A percentile compares a stretch with the other conserved stretches of the same genome.
Evolutionary conservation across 805 yeast genomes (phyloP).

Genomic region (Suhomyces xylopsoci): DNA sequence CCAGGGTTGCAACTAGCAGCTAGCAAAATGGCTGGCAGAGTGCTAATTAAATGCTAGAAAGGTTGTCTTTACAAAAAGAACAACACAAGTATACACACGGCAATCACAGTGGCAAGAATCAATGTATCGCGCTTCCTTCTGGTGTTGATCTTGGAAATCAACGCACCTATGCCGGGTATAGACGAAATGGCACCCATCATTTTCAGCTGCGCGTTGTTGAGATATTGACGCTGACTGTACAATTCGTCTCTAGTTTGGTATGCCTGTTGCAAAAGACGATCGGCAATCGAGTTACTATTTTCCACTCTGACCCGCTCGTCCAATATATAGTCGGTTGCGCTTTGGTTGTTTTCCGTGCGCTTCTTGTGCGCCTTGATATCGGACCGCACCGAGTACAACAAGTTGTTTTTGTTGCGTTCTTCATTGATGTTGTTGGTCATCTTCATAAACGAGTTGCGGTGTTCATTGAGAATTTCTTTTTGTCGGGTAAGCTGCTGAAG

Average conservation of each 20-base stretch:
- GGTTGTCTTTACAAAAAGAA: conserved; percentile 21
- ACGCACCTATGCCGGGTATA: conserved; percentile 78
- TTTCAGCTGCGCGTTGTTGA: conserved; percentile 62
- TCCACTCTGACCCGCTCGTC: conserved; percentile 76
- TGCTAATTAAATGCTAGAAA: neutral
- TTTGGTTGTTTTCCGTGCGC: conserved; percentile 21
- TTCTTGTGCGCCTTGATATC: conserved; percentile 73
- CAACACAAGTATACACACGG: conserved; percentile 67
- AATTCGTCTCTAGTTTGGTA: conserved; percentile 87
- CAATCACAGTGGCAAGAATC: conserved; percentile 72
- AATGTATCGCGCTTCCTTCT: conserved; percentile 85
- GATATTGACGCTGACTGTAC: conserved; percentile 60
- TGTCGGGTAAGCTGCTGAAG: conserved; percentile 81
- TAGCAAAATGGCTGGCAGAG: neutral
- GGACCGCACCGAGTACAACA: conserved; percentile 70
- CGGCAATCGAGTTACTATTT: conserved; percentile 70
- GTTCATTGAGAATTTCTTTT: conserved; percentile 70
- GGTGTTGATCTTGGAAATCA: conserved; percentile 78
- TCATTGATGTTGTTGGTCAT: conserved; percentile 59
- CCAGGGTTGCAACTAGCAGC: neutral
- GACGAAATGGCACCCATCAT: conserved; percentile 58
- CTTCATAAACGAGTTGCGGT: conserved; percentile 58
- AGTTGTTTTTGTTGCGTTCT: conserved; percentile 72
- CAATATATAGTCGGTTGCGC: conserved; percentile 70
- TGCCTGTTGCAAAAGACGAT: conserved; percentile 78